A percentile compares a stretch with the other conserved stretches of the same genome.
These are phyloP conservation scores for Tylopilus intermedius DNA, from an alignment of 768 basidiomycete genomes.

Conservation along the genomic window DNA sequence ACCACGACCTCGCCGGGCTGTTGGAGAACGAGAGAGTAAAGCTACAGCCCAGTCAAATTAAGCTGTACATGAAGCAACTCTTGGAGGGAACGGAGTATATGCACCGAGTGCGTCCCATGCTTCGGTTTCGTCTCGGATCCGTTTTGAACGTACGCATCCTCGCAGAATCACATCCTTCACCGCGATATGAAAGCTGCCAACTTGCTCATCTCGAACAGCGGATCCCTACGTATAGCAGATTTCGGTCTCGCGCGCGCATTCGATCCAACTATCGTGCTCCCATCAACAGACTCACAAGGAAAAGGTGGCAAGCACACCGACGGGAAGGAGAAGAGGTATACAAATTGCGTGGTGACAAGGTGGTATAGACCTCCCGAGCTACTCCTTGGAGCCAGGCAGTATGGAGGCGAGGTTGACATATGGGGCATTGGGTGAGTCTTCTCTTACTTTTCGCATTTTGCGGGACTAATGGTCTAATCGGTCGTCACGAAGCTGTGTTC, in stretches of 20 bases:
- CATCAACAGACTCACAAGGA: conserved; percentile 16
- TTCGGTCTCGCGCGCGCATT: conserved; percentile 91
- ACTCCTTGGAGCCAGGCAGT: conserved; percentile 80
- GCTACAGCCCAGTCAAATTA: conserved; percentile 80
- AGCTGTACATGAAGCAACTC: conserved; percentile 93
- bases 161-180: conserved; percentile 90
- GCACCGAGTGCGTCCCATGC: conserved; percentile 64
- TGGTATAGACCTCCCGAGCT: conserved; percentile 96
- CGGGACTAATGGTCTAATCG: conserved; percentile 1
- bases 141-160: conserved; percentile 8
- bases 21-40: conserved; percentile 89
- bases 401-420: conserved; percentile 92
- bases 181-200: conserved; percentile 99
- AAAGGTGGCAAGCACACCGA: conserved; percentile 34
- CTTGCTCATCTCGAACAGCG: conserved; percentile 83
- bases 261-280: conserved; percentile 46
- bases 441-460: background rate
- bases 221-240: conserved; percentile 85
- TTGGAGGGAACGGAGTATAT: conserved; percentile 96
- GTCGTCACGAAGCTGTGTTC: conserved; percentile 60
- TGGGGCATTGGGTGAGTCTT: conserved; percentile 89
- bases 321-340: conserved; percentile 69
- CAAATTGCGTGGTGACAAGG: conserved; percentile 90
- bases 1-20: conserved; percentile 94
- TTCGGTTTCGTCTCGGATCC: background rate